Conservation (phyloP, 495 filamentous ascomycete species). For the Neurospora pannonica region DNA sequence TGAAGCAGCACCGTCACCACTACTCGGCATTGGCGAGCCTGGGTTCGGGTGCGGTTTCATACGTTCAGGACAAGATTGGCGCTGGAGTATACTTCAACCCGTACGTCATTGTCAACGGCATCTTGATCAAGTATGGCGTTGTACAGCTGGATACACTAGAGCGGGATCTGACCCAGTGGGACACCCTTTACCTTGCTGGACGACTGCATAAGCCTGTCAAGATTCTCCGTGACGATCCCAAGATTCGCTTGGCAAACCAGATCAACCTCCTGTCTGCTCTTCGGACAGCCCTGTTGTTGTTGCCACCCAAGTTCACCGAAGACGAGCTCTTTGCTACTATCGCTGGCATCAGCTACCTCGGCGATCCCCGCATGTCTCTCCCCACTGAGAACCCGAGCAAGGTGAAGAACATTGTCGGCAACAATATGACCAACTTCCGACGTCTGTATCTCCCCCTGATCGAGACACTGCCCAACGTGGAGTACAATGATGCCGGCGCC, state of each 20-base stretch:
- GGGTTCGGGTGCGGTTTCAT: slow-evolving; percentile 72
- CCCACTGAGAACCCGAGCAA: slow-evolving; percentile 87
- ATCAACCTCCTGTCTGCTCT: slow-evolving; percentile 87
- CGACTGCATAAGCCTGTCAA: slow-evolving; percentile 96
- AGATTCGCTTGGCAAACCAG: slow-evolving; percentile 86
- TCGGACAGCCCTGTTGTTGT: slow-evolving; percentile 75
- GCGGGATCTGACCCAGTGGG: slow-evolving; percentile 76
- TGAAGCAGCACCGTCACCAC: slow-evolving; percentile 80
- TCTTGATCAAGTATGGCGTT: slow-evolving; percentile 93
- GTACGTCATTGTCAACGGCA: slow-evolving; percentile 90
- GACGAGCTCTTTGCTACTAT: slow-evolving; percentile 82
- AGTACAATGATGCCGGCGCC: slow-evolving; percentile 61
- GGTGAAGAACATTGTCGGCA: slow-evolving; percentile 82
- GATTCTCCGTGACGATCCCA: slow-evolving; percentile 87
- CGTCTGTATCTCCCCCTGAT: slow-evolving; percentile 83
- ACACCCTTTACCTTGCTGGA: slow-evolving; percentile 87
- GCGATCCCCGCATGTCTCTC: slow-evolving; percentile 85
- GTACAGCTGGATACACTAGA: slow-evolving; percentile 86
- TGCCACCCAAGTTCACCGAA: slow-evolving; percentile 78
- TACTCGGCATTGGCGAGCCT: slow-evolving; percentile 82
- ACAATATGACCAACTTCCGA: slow-evolving; percentile 86
- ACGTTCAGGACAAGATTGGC: slow-evolving; percentile 78
- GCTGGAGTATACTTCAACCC: slow-evolving; percentile 97
- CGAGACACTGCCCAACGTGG: slow-evolving; percentile 78
- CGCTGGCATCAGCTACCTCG: slow-evolving; percentile 83